Conservation (phyloP, 495 filamentous ascomycete species). For the Usnea hakonensis region DNA sequence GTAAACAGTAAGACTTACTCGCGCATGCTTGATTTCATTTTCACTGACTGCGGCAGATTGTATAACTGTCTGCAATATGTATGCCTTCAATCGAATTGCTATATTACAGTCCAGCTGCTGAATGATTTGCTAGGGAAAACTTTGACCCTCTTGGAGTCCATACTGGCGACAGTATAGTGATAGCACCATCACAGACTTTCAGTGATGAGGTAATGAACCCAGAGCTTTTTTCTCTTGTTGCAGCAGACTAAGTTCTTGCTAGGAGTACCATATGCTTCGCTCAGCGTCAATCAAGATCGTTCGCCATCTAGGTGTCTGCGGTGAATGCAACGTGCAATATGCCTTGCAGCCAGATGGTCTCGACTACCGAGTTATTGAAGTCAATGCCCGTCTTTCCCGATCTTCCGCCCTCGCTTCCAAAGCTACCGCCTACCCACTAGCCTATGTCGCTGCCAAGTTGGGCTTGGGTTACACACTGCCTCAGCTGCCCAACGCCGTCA, state of each 20-base stretch:
- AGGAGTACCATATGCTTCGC: slow-evolving; percentile 95
- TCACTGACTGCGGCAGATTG: slow-evolving; percentile 44
- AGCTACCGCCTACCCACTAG: slow-evolving; percentile 91
- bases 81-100: not conserved
- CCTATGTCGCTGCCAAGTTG: slow-evolving; percentile 96
- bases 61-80: slow-evolving; percentile 96
- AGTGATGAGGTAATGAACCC: slow-evolving; percentile 57
- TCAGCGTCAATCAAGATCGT: slow-evolving; percentile 95
- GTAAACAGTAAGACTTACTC: slow-evolving; percentile 49
- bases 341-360: slow-evolving; percentile 89
- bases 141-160: slow-evolving; percentile 96
- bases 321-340: slow-evolving; percentile 98
- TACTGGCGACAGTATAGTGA: slow-evolving; percentile 94
- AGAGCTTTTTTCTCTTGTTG: too few species aligned
- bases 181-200: slow-evolving; percentile 89
- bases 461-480: slow-evolving; percentile 89
- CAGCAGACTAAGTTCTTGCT: not conserved
- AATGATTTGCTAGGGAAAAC: slow-evolving; percentile 56
- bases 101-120: not conserved
- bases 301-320: slow-evolving; percentile 87
- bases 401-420: slow-evolving; percentile 95
- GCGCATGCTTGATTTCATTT: not conserved
- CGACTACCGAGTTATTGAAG: slow-evolving; percentile 97
- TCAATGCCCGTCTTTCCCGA: slow-evolving; percentile 90
- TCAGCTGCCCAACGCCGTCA: slow-evolving; percentile 93